Percentiles rank a stretch among this genome's conserved stretches.
Conservation (phyloP, 768 basidiomycete species). For the Leccinellum rugosiceps region DNA sequence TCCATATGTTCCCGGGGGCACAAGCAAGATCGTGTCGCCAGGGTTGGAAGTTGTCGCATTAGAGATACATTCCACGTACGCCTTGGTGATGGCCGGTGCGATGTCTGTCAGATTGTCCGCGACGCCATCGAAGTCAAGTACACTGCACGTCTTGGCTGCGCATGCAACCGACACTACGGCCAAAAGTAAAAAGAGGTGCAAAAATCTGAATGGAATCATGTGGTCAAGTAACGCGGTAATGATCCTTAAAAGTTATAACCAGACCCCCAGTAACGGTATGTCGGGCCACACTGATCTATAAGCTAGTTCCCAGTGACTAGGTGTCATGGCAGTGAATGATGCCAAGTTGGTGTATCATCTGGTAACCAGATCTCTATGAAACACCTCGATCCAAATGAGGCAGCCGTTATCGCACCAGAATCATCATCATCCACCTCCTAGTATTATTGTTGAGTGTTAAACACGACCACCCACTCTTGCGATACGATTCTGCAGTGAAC, state of each 20-base stretch:
- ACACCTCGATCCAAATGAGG: not conserved
- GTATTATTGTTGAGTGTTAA: too few relatives aligned
- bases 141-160: constrained; percentile 9
- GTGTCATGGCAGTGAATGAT: not conserved
- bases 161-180: not conserved
- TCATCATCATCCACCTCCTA: too few relatives aligned
- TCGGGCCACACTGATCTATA: not conserved
- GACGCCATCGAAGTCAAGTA: constrained; percentile 4
- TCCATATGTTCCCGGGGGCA: constrained; percentile 7
- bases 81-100: constrained; percentile 1
- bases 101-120: constrained; percentile 7
- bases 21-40: constrained; percentile 1
- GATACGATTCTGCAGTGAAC: too few relatives aligned
- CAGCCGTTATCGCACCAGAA: not conserved
- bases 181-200: constrained; percentile 1
- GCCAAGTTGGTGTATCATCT: too few relatives aligned
- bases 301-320: not conserved
- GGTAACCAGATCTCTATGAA: too few relatives aligned
- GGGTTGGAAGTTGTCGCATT: not conserved
- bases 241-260: not conserved
- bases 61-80: not conserved
- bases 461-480: too few relatives aligned
- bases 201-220: not conserved
- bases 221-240: not conserved
- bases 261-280: not conserved